Evolutionary conservation across 345 rosid genomes (phyloP).

Genomic region (Rhodamnia argentea): DNA sequence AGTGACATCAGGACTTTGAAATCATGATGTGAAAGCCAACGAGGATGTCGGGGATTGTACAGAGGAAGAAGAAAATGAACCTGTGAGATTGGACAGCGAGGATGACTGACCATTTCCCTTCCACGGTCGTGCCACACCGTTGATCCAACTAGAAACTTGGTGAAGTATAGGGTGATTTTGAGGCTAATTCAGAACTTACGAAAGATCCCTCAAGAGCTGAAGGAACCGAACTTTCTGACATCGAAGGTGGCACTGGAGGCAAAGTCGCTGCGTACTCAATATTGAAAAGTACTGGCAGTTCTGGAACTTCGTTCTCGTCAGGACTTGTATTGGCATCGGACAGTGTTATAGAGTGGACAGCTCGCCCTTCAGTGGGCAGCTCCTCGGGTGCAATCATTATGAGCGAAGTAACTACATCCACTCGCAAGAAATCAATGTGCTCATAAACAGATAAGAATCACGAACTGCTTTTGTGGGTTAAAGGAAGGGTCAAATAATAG

Average conservation of each 20-base stretch:
- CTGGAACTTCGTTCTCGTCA: conserved; percentile 24
- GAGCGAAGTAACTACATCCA: conserved; percentile 65
- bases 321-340: conserved; percentile 17
- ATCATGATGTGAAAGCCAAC: no score
- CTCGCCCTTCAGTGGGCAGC: conserved; percentile 48
- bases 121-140: not conserved
- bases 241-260: not conserved
- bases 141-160: not conserved
- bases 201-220: not conserved
- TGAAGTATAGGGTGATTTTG: not conserved
- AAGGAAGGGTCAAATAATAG: no score
- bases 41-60: no score
- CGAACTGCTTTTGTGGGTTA: no score
- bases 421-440: conserved; percentile 81
- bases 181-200: not conserved
- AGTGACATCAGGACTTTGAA: not conserved
- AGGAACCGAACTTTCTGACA: not conserved
- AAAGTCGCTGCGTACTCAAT: not conserved
- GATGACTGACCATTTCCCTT: not conserved
- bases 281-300: conserved; percentile 13
- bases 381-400: conserved; percentile 30
- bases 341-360: not conserved
- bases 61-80: not conserved
- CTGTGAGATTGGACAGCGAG: not conserved
- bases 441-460: not conserved